Base-by-base conservation (phyloP, 2,329 filamentous ascomycete genomes). In the Aspergillus sp. region DNA sequence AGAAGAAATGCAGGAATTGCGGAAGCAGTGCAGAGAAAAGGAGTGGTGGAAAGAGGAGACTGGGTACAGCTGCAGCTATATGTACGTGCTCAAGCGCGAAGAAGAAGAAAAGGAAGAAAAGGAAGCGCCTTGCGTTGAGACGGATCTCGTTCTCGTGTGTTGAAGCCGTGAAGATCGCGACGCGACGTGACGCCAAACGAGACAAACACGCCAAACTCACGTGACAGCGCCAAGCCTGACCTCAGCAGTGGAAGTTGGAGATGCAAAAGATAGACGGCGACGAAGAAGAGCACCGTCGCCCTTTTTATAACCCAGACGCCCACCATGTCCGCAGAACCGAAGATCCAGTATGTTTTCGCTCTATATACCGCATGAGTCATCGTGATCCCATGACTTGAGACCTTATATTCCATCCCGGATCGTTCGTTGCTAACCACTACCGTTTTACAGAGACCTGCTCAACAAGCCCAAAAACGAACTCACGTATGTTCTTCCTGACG, bases 391-490 rank as follows among this genome's bases (percentile, higher is more conserved):
- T 32, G 30, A 32, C 12, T 27, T 38, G 40, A 41, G 46, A 46
- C 46, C 53, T 53, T 56, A 49, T 57, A 52, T 57, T 51, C 41
- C 42, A 41, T 44, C 34, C 29, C 44, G 32, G 44, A 46, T 44
- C 40, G 43, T 47, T 39, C 47, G 12, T n/a, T 48, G 44, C 44
- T 52, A 42, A 48, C 40, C 35, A 52, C 51, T n/a, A n/a, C 36
- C 48, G 65, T 72, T 61, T 56, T 66, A 94, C 19, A 19, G 88
- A 72, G 89, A 95, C 70, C 82, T 95, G 62, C 81, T 94, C 56
- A 83, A 80, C 68, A 95, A 95, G 79, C 83, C 88, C 56, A 87
- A 88, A 71, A 82, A 78, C 63, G 90, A 96, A 67, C 85, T 95
- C 72, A 95, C 89, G 88, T 94, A 82, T 59, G 85, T 78, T 41